These are phyloP conservation scores for Ehretia macrophylla DNA, from an alignment of 257 asterid genomes.

Conservation along the genomic window DNA sequence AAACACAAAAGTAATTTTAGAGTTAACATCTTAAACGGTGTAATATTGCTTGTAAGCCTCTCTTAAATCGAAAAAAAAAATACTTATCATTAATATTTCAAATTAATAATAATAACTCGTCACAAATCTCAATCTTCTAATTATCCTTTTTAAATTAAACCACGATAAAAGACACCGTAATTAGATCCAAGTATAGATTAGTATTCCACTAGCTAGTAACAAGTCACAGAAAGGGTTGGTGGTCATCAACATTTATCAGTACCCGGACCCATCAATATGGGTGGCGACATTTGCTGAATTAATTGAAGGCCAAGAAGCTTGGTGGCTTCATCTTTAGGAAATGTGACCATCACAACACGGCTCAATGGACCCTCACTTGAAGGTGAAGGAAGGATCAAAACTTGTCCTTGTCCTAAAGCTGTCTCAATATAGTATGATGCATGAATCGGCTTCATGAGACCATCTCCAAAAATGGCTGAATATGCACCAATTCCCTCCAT, in stretches of 20 bases:
- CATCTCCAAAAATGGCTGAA: slow-evolving; percentile 37
- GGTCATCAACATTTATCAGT: background rate
- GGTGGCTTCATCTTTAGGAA: slow-evolving; percentile 40
- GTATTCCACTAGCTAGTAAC: background rate
- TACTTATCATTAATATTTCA: too few species aligned
- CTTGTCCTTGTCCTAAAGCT: slow-evolving; percentile 25
- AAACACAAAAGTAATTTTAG: too few species aligned
- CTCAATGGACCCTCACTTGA: slow-evolving; percentile 17
- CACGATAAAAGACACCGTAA: too few species aligned
- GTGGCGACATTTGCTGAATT: slow-evolving; percentile 31
- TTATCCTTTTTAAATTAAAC: too few species aligned
- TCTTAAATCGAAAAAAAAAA: too few species aligned
- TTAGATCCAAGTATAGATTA: background rate
- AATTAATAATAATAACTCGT: too few species aligned
- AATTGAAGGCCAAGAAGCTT: slow-evolving; percentile 43
- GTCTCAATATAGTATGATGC: slow-evolving; percentile 42
- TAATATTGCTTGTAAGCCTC: too few species aligned
- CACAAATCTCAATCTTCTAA: too few species aligned
- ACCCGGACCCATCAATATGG: slow-evolving; percentile 32
- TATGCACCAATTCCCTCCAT: slow-evolving; percentile 35
- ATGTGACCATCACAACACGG: slow-evolving; percentile 48
- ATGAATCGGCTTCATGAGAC: slow-evolving; percentile 21
- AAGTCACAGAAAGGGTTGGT: background rate
- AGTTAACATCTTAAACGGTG: too few species aligned
- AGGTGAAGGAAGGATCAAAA: slow-evolving; percentile 17